Evolutionary conservation across 2,329 filamentous ascomycete genomes (phyloP).

Genomic region (Trichoderma polysporum): DNA sequence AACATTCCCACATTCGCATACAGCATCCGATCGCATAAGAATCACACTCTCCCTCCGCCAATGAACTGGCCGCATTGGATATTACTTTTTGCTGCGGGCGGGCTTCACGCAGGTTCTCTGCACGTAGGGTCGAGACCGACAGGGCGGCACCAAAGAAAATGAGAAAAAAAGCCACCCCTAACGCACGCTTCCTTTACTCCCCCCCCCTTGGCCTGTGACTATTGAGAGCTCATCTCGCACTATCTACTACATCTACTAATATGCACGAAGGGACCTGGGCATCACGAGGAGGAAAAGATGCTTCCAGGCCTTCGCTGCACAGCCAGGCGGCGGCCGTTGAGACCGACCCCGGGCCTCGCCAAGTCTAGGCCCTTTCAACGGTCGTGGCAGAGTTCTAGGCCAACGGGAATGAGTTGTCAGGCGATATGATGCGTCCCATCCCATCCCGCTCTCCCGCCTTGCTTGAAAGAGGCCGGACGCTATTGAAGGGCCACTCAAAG

Average conservation of each 20-base stretch:
- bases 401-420: neutral
- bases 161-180: neutral
- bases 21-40: neutral
- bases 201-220: neutral
- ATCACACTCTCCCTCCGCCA: neutral
- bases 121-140: conserved; percentile 14
- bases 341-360: neutral
- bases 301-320: conserved; percentile 11
- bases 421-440: neutral
- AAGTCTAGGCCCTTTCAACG: neutral
- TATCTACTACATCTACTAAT: neutral
- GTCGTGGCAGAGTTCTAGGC: neutral
- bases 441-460: neutral
- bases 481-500: neutral
- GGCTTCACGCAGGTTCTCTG: neutral
- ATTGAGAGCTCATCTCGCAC: conserved; percentile 1
- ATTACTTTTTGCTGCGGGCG: neutral
- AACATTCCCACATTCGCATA: conserved; percentile 7
- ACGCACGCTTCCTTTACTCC: neutral
- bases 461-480: neutral
- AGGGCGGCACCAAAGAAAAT: conserved; percentile 4
- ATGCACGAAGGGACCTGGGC: neutral
- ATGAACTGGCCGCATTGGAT: neutral
- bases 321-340: neutral
- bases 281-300: neutral